phyloP scores from a whole-genome alignment of 768 basidiomycete species.

The Dendrothele bispora region DNA sequence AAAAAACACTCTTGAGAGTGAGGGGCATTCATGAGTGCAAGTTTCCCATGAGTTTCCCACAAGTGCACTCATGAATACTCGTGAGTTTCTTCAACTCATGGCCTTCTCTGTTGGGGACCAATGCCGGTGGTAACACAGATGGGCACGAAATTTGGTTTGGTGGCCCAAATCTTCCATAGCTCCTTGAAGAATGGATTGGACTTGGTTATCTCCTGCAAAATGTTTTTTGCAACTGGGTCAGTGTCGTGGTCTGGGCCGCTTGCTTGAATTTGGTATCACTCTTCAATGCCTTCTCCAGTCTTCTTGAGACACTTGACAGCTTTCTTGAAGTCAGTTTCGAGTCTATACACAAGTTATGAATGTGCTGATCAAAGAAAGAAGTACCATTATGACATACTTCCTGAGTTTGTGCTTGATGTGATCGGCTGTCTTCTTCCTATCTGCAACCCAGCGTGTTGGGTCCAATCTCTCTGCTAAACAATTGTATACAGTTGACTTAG shows the following conservation, averaged over 20 bases:
- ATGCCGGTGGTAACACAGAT: constrained; percentile 1
- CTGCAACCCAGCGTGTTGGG: too few species aligned
- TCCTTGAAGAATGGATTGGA: not conserved
- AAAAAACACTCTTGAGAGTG: too few species aligned
- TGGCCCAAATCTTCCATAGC: not conserved
- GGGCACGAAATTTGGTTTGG: constrained; percentile 2
- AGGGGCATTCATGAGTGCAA: too few species aligned
- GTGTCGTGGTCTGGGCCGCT: constrained; percentile 1
- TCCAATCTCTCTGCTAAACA: too few species aligned
- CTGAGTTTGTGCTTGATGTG: not conserved
- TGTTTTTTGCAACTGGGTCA: not conserved
- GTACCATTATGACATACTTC: not conserved
- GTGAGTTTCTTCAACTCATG: too few species aligned
- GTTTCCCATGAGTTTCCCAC: too few species aligned
- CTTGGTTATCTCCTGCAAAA: not conserved
- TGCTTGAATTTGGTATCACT: not conserved
- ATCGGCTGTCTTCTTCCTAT: not conserved
- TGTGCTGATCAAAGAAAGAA: not conserved
- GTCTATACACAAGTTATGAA: too few species aligned
- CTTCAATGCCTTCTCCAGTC: not conserved
- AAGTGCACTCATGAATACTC: too few species aligned
- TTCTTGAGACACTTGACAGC: not conserved
- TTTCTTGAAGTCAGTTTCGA: not conserved
- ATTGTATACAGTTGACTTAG: too few species aligned
- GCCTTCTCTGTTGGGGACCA: too few species aligned